phyloP scores from a whole-genome alignment of 2,329 filamentous ascomycete species.

The Lasiodiplodia citricola region DNA sequence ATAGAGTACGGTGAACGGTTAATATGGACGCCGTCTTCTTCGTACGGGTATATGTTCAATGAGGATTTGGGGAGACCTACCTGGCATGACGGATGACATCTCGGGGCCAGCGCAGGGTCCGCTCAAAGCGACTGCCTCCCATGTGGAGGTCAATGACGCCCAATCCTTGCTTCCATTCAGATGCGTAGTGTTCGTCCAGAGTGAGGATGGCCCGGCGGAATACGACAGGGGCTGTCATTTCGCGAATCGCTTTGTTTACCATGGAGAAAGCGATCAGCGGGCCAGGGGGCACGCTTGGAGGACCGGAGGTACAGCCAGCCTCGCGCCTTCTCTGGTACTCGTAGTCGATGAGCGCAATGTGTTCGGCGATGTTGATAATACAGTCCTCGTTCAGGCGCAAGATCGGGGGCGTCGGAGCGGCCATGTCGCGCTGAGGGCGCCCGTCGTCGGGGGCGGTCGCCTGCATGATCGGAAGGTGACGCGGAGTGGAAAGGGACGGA shows the following conservation, averaged over 20 bases:
- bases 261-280: not conserved
- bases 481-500: no score
- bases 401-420: no score
- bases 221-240: not conserved
- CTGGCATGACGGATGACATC: not conserved
- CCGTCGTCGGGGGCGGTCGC: no score
- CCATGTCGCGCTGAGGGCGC: no score
- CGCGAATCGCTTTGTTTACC: not conserved
- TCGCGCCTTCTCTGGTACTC: not conserved
- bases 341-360: no score
- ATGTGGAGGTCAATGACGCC: not conserved
- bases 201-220: not conserved
- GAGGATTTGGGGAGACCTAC: not conserved
- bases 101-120: not conserved
- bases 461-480: no score
- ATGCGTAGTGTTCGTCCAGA: not conserved
- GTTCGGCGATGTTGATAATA: no score
- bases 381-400: no score
- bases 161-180: not conserved
- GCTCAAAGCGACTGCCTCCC: not conserved
- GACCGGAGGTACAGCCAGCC: not conserved
- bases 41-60: no score
- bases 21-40: no score
- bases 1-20: no score
- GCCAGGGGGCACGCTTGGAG: no score